Percentiles rank a stretch among this genome's conserved stretches.
Conservation (phyloP, 202 grass and related monocot species). For the Elaeis oleifera region DNA sequence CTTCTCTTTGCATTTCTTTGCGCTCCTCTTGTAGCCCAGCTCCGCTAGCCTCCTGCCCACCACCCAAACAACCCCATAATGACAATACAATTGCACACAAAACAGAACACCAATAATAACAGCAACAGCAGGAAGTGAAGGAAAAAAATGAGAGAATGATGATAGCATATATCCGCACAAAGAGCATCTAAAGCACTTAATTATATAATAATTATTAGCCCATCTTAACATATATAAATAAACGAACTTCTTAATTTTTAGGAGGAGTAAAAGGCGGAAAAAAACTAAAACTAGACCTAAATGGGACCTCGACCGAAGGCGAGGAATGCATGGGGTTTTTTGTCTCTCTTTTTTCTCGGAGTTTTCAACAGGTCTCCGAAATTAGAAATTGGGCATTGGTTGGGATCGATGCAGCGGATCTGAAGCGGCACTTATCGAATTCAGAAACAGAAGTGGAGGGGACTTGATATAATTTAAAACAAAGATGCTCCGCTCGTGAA, state of each 20-base stretch:
- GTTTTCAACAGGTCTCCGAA: background rate
- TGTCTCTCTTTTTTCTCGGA: background rate
- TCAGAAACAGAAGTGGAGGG: conserved; percentile 11
- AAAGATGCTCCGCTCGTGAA: conserved; percentile 8
- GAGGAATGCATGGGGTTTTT: conserved; percentile 19
- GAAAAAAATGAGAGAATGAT: conserved; percentile 21
- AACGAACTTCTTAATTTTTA: conserved; percentile 1
- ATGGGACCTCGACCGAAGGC: conserved; percentile 6
- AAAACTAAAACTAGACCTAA: too few relatives aligned
- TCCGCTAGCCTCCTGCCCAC: conserved; percentile 71
- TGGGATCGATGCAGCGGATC: conserved; percentile 74
- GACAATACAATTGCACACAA: conserved; percentile 13
- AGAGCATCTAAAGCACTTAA: conserved; percentile 31
- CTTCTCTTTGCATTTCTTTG: conserved; percentile 98
- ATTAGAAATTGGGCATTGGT: conserved; percentile 24
- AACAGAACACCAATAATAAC: conserved; percentile 8
- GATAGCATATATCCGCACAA: conserved; percentile 29
- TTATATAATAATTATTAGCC: conserved; percentile 22
- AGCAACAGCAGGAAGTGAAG: conserved; percentile 16
- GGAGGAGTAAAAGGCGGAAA: conserved; percentile 6
- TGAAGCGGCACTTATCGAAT: conserved; percentile 43
- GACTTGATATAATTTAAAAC: conserved; percentile 15
- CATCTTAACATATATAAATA: background rate
- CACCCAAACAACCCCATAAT: conserved; percentile 25
- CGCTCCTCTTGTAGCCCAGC: conserved; percentile 67